Conservation (phyloP, 2,329 filamentous ascomycete genomes). For the Penicillium digitatum region DNA sequence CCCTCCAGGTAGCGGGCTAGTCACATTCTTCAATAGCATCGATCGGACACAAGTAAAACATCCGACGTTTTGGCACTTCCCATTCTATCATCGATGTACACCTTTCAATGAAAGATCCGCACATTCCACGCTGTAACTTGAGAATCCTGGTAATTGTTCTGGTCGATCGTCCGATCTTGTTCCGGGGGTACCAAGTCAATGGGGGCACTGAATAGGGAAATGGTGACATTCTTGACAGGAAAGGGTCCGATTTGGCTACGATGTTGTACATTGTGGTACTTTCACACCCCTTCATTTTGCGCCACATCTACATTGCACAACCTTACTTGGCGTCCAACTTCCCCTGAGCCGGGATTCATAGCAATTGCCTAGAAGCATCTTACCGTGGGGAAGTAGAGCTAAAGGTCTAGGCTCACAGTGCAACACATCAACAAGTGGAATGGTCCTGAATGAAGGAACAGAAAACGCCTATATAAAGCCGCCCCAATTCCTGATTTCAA, state of each 20-base stretch:
- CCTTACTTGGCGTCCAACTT: neutral
- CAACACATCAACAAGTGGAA: neutral
- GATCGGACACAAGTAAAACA: neutral
- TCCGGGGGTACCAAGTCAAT: neutral
- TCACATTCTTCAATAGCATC: neutral
- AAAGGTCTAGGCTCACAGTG: neutral
- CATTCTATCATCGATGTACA: neutral
- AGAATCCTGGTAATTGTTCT: neutral
- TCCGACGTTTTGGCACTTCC: neutral
- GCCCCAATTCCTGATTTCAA: neutral
- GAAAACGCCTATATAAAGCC: neutral
- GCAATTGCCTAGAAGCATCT: neutral
- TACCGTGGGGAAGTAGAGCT: neutral
- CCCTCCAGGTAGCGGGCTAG: too few species aligned
- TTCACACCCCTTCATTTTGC: constrained; percentile 3
- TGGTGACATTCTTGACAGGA: constrained; percentile 4
- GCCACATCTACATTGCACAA: neutral
- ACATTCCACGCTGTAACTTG: constrained; percentile 2
- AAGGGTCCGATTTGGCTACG: neutral
- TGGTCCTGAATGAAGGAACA: neutral
- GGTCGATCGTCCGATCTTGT: neutral
- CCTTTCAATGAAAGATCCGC: neutral
- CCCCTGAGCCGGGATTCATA: neutral
- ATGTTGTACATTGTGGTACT: constrained; percentile 4
- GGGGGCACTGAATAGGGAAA: neutral